phyloP scores from a whole-genome alignment of 768 basidiomycete genomes.

The Kondoa subrosea region DNA sequence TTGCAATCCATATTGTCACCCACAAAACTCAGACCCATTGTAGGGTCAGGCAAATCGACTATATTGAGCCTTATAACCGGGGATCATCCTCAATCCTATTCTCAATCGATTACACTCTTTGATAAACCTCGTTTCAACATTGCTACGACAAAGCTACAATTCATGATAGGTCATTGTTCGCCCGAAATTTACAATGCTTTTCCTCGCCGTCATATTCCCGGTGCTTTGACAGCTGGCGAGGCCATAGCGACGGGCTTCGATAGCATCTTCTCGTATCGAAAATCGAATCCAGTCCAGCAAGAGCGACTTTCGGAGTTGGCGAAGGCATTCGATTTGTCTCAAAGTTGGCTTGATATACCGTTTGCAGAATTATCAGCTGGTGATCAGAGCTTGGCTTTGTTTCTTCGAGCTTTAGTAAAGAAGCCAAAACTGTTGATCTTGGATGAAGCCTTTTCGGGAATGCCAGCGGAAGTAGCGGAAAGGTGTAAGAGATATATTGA shows the following conservation, averaged over 20 bases:
- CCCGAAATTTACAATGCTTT: constrained; percentile 87
- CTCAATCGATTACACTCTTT: constrained; percentile 50
- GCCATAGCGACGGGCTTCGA: constrained; percentile 76
- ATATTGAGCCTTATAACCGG: constrained; percentile 76
- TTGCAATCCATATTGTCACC: neutral
- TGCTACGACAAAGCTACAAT: constrained; percentile 38
- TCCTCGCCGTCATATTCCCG: constrained; percentile 36
- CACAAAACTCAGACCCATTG: neutral
- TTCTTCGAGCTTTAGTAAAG: constrained; percentile 70
- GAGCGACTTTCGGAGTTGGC: constrained; percentile 46
- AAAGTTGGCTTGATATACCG: constrained; percentile 36
- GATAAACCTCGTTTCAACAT: constrained; percentile 46
- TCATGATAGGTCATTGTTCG: constrained; percentile 46
- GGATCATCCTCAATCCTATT: constrained; percentile 88
- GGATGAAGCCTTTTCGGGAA: constrained; percentile 86
- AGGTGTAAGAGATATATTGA: constrained; percentile 50
- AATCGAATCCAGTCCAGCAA: constrained; percentile 36
- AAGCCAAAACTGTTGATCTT: constrained; percentile 58
- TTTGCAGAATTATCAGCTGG: constrained; percentile 55
- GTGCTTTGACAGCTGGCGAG: constrained; percentile 38
- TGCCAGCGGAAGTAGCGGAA: constrained; percentile 62
- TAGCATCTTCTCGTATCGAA: constrained; percentile 52
- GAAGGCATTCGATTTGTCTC: constrained; percentile 37
- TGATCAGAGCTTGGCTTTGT: constrained; percentile 62
- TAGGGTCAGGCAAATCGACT: constrained; percentile 88